Base-by-base conservation (phyloP, 192 early-diverging fungal species). In the Podila epigama region DNA sequence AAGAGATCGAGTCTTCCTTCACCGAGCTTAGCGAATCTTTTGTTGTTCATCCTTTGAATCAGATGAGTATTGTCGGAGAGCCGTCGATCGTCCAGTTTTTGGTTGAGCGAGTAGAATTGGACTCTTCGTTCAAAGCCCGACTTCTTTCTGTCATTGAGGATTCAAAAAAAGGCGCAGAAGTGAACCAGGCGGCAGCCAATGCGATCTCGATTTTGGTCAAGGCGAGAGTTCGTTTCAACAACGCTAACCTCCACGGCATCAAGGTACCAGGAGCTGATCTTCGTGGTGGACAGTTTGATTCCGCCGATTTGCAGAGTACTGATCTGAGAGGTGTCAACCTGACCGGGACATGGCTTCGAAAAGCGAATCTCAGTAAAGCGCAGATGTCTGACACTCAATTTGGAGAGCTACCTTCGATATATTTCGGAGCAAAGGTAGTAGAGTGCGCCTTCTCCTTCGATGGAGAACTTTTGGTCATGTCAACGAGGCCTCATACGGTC, bases 51-150 rank as follows among this genome's bases (percentile, higher is more conserved):
- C 53, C 53, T 16, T 33, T 55, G 29, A 31, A 10, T 32, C 12
- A 31, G 31, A 62, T 29, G 18, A 50, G 22, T 16, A 15, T 62
- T 31, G 44, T 62, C 13, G 18, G 22, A 1, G 60, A 62, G 33
- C 29, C 60, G 18, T 62, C 44, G 18, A 44, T 62, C 18, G 2
- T 62, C 25, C 28, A 62, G 32, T 62, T 62, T 20, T 33, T 62
- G 20, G 42, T 32, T 6, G 44, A 62, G 28, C 60, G 32, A 5
- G 60, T 35, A 12, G 28, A 62, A 35, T 16, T 22, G 2, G 48
- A 51, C 2, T 11, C 12, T 13, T 15, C 0, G 4, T 62, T 62
- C 31, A 51, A 62, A 31, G 0, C 31, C 1, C 31, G n/a, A 4
- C 60, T 62, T 16, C 44, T 34, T 4, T 2, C 12, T 1, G 12